These are phyloP conservation scores for Nigrograna mackinnonii DNA, from an alignment of 2,329 filamentous ascomycete genomes.

Conservation along the genomic window DNA sequence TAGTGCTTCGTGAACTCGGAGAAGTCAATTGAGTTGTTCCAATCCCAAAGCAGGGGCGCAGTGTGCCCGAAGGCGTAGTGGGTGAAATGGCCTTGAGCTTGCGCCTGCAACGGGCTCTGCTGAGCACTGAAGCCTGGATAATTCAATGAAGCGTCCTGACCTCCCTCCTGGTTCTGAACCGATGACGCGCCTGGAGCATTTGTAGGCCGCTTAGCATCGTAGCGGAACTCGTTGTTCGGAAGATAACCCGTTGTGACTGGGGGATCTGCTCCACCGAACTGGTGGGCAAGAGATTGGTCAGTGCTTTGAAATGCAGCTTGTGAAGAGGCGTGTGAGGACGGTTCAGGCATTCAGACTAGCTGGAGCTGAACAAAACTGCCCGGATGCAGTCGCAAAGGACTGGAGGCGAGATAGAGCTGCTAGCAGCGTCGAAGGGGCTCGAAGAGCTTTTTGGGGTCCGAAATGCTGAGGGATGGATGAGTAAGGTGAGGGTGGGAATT, in stretches of 20 bases:
- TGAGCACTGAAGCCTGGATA: conserved; percentile 21
- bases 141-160: conserved; percentile 19
- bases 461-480: conserved; percentile 29
- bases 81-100: conserved; percentile 19
- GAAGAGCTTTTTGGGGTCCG: conserved; percentile 1
- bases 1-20: conserved; percentile 39
- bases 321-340: conserved; percentile 19
- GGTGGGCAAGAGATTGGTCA: conserved; percentile 31
- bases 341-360: conserved; percentile 33
- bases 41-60: conserved; percentile 40
- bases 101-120: conserved; percentile 15
- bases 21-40: conserved; percentile 39
- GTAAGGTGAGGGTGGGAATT: conserved; percentile 14
- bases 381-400: conserved; percentile 16
- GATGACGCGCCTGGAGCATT: conserved; percentile 21
- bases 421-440: conserved; percentile 5
- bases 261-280: conserved; percentile 17
- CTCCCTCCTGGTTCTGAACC: conserved; percentile 14
- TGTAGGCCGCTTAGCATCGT: conserved; percentile 28
- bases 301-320: conserved; percentile 35
- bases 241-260: conserved; percentile 15
- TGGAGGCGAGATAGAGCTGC: conserved; percentile 7
- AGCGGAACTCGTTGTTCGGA: conserved; percentile 21
- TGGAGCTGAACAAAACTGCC: conserved; percentile 12
- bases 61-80: conserved; percentile 20